Conservation (phyloP, 2,329 filamentous ascomycete species). For the Ascochyta viciae-villosae region DNA sequence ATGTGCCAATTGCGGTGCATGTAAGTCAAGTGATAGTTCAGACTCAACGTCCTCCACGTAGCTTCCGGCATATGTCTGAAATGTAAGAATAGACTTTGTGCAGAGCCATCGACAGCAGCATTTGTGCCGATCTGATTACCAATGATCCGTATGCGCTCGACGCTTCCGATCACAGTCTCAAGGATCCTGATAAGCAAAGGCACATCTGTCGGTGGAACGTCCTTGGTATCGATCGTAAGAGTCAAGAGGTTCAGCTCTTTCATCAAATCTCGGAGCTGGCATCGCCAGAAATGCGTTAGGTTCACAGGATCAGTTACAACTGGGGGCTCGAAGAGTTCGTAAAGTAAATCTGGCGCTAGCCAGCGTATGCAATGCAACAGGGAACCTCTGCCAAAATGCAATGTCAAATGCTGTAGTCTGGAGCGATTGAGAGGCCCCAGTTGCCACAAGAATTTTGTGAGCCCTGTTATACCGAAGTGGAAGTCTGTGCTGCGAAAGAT, state of each 20-base stretch:
- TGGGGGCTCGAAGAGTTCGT: slow-evolving; percentile 36
- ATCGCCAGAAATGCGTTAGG: slow-evolving; percentile 41
- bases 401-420: slow-evolving; percentile 30
- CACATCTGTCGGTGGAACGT: slow-evolving; percentile 26
- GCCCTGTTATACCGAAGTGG: slow-evolving; percentile 31
- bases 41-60: slow-evolving; percentile 7
- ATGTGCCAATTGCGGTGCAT: slow-evolving; percentile 7
- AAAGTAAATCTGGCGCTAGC: slow-evolving; percentile 38
- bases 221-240: slow-evolving; percentile 33
- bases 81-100: not conserved
- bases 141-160: slow-evolving; percentile 10
- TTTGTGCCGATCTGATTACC: not conserved
- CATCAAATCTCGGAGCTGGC: slow-evolving; percentile 38
- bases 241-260: slow-evolving; percentile 32
- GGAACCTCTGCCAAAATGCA: slow-evolving; percentile 29
- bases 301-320: slow-evolving; percentile 25
- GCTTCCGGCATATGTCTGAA: not conserved
- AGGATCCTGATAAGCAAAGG: slow-evolving; percentile 35
- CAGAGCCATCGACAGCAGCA: too few species aligned
- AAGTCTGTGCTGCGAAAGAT: slow-evolving; percentile 39
- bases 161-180: slow-evolving; percentile 24
- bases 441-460: slow-evolving; percentile 31
- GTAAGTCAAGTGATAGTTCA: slow-evolving; percentile 1
- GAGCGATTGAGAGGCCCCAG: slow-evolving; percentile 32
- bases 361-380: slow-evolving; percentile 41